Evolutionary conservation across 495 filamentous ascomycete species (phyloP), one percentile per base, ranked within the genome.

Genomic region (Elasticomyces elasticus): DNA sequence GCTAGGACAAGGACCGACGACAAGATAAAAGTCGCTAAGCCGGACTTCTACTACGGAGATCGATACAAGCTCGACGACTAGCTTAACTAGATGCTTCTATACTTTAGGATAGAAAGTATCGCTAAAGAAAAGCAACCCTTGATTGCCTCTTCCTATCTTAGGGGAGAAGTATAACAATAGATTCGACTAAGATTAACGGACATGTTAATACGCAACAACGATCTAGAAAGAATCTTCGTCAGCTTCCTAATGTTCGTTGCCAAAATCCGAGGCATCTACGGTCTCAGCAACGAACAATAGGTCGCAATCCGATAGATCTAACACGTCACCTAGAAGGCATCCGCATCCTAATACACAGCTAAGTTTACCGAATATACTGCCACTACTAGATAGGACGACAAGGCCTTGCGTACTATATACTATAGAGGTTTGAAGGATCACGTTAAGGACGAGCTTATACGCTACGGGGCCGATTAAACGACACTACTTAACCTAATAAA

Each of bases 391-490:
- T 52, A 43, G 50, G 37, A 52, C 37, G 22, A 52, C 37, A 28
- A 25, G 1, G 50, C 35, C 20, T 20, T 52, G 1, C 12, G 11
- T 7, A 43, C 28, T 43, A 52, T 52, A 52, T 52, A 43, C 37
- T 43, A 43, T 15, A 23, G 38, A 5, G 37, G 50, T 15, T 24
- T 52, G 17, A 52, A 52, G 50, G 38, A 44, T 27, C 42, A 28
- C 26, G 38, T 52, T 52, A 52, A 52, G 26, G 50, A 52, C 24
- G 24, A 52, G 38, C 38, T 52, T 42, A 52, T 52, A 43, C 38
- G 38, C 25, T 42, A 20, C 30, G 30, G 38, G 17, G 38, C 20
- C 5, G 20, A 42, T 23, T 33, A 42, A 12, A 4, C 20, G 23
- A 52, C 12, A 7, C 23, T 52, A 15, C 13, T 38, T 6, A 40